Percentiles rank a stretch among this genome's conserved stretches.
These are phyloP conservation scores for Phylloboletellus chloephorus DNA, from an alignment of 1,284 basidiomycete genomes.

Conservation along the genomic window DNA sequence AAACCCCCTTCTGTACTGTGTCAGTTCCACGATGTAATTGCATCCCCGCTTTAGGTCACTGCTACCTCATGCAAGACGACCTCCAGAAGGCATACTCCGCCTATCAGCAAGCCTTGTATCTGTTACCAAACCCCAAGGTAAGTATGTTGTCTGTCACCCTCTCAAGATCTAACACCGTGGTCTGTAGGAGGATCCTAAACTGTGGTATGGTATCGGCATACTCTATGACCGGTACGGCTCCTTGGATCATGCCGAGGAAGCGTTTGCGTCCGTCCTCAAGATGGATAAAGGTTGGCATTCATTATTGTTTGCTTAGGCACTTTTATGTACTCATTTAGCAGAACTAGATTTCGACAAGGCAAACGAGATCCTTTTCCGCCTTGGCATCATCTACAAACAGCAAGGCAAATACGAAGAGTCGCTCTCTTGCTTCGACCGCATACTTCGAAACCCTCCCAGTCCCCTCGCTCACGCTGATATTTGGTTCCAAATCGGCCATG, in stretches of 20 bases:
- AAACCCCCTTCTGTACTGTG: constrained; percentile 26
- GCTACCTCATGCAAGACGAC: constrained; percentile 99
- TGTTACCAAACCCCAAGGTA: constrained; percentile 92
- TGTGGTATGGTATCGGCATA: constrained; percentile 99
- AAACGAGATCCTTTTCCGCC: constrained; percentile 96
- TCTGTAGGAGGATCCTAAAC: constrained; percentile 84
- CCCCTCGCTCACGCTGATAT: constrained; percentile 97
- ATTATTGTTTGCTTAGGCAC: constrained; percentile 10
- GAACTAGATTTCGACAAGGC: constrained; percentile 94
- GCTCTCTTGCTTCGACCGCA: constrained; percentile 91
- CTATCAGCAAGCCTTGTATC: constrained; percentile 96
- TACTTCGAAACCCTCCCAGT: constrained; percentile 90
- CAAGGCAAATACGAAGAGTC: constrained; percentile 88
- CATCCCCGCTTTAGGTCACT: constrained; percentile 63
- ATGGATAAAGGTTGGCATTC: constrained; percentile 84
- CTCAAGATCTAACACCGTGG: constrained; percentile 20
- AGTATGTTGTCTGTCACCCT: constrained; percentile 24
- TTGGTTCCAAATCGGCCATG: constrained; percentile 99
- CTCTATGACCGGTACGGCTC: constrained; percentile 98
- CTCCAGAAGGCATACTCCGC: constrained; percentile 98
- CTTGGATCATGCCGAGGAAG: constrained; percentile 97
- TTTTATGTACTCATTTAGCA: constrained; percentile 34
- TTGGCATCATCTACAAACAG: constrained; percentile 99
- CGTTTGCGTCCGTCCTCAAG: constrained; percentile 91
- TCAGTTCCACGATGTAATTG: constrained; percentile 20